Evolutionary conservation across 768 basidiomycete genomes (phyloP).

Genomic region (Mycena venus): DNA sequence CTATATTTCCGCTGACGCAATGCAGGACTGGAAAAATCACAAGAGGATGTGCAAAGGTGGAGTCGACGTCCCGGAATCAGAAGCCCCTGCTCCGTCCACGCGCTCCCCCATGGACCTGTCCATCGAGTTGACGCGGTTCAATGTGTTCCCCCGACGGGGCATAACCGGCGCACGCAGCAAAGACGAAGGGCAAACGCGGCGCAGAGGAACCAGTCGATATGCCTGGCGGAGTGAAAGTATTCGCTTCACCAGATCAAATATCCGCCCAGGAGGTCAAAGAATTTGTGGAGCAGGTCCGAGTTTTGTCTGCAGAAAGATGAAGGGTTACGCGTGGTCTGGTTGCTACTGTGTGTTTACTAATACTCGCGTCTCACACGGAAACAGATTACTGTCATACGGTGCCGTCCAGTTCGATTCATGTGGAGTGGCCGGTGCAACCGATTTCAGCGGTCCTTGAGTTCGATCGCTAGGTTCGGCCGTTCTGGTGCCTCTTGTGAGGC

Average conservation of each 20-base stretch:
- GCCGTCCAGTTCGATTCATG: no score
- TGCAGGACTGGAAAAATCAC: constrained; percentile 5
- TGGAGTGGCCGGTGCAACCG: no score
- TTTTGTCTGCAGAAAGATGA: no score
- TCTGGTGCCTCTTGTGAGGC: no score
- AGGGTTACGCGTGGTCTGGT: no score
- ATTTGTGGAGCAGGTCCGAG: neutral
- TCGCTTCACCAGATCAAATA: neutral
- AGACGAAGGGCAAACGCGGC: neutral
- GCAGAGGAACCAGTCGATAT: neutral
- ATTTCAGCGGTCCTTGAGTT: no score
- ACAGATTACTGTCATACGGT: no score
- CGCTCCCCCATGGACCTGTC: neutral
- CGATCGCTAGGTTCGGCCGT: no score
- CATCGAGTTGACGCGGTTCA: neutral
- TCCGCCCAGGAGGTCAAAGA: neutral
- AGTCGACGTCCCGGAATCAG: neutral
- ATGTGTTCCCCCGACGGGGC: neutral
- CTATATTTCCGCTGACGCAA: neutral
- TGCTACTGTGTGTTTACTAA: no score
- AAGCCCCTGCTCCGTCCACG: neutral
- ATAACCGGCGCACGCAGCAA: neutral
- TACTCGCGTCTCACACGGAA: no score
- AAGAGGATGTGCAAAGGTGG: constrained; percentile 5
- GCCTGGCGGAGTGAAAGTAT: neutral